Base-by-base conservation (phyloP, 2,329 filamentous ascomycete species). In the Cadophora gregata region DNA sequence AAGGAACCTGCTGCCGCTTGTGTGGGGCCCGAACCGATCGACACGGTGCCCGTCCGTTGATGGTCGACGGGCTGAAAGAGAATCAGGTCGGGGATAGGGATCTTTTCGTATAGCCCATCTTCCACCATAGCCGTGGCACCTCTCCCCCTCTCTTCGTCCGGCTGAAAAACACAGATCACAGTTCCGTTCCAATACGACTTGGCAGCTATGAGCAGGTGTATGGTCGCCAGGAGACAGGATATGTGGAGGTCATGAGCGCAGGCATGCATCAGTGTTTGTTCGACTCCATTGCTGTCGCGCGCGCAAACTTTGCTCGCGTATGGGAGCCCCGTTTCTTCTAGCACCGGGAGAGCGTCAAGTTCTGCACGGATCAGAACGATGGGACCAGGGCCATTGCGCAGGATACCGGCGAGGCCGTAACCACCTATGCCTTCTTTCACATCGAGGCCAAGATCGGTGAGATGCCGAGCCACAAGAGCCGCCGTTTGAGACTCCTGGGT, bases 81-180 rank as follows among this genome's bases (percentile, higher is more conserved):
- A 31, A 58, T 58, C 16, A 77, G 77, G 31, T 67, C 64, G 10
- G 48, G 60, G 3, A 62, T 31, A 12, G 47, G 27, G 16, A 62
- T 16, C 19, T 36, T 50, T 77, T 71, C 66, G 69, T 87, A 88
- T 29, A 88, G 71, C 0, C 86, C 86, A 71, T 86, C 85, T 51
- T 85, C 82, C 4, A 89, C 80, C 87, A 89, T 90, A 48, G 86
- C 78, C 75, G 83, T 83, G 0, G 90, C 90, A 0, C 90, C 90
- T 0, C 77, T 79, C 0, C 76, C 73, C 21, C 72, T 74, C 74
- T 92, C 89, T 74, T 91, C 90, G 2, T 86, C 84, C 0, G 89
- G 89, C 72, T 92, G 42, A 21, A 47, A 47, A 6, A 47, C 19
- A 21, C 19, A 21, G 19, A 47, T n/a, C 19, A 47, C 19, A 5